Percentiles rank a stretch among this genome's conserved stretches.
Evolutionary conservation across 192 early-diverging fungal genomes (phyloP).

Genomic region (Coemansia sp.): DNA sequence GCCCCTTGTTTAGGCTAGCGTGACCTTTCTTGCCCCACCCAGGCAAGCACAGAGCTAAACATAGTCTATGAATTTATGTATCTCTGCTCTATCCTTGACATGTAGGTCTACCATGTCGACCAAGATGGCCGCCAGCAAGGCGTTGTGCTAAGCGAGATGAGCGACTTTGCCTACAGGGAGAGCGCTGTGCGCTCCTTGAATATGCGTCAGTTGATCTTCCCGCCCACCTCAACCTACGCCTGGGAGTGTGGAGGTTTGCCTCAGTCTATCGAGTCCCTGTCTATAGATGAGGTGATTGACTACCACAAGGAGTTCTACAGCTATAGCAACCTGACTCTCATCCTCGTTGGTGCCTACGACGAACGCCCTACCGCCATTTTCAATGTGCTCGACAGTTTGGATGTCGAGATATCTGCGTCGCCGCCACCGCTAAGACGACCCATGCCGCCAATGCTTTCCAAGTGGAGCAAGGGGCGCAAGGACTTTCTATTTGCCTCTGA

Average conservation of each 20-base stretch:
- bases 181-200: constrained; percentile 56
- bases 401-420: constrained; percentile 32
- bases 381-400: constrained; percentile 22
- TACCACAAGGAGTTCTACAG: constrained; percentile 78
- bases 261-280: constrained; percentile 65
- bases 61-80: not conserved
- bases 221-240: constrained; percentile 62
- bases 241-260: constrained; percentile 81
- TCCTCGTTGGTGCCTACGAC: constrained; percentile 61
- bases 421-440: constrained; percentile 24
- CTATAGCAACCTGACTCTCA: constrained; percentile 64
- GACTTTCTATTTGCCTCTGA: constrained; percentile 65
- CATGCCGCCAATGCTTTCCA: constrained; percentile 51
- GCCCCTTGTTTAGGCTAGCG: constrained; percentile 7
- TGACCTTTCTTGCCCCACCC: not conserved
- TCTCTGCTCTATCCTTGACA: not conserved
- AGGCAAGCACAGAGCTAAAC: not conserved
- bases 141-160: constrained; percentile 81
- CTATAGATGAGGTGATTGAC: constrained; percentile 64
- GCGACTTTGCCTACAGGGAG: constrained; percentile 73
- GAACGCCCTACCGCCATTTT: constrained; percentile 55
- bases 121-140: constrained; percentile 71
- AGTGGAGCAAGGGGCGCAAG: constrained; percentile 39
- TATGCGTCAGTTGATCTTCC: constrained; percentile 51
- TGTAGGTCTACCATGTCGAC: constrained; percentile 70